phyloP scores from a whole-genome alignment of 768 basidiomycete species.

The Lactifluus hygrophoroides region DNA sequence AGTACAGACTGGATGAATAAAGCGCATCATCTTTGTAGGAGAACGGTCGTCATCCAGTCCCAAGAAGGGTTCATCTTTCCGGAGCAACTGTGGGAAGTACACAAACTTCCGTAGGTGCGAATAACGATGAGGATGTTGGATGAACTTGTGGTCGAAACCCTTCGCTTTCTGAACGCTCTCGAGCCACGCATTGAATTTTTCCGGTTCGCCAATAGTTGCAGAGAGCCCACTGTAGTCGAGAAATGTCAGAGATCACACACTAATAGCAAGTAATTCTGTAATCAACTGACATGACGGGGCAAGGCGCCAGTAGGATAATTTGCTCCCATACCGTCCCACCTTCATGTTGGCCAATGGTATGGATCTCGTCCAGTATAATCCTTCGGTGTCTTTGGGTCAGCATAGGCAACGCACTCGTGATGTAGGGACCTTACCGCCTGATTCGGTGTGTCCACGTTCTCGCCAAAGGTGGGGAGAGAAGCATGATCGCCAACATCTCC shows the following conservation, averaged over 20 bases:
- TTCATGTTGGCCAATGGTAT: constrained; percentile 62
- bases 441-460: constrained; percentile 53
- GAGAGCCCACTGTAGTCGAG: constrained; percentile 46
- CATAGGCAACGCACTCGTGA: too few relatives aligned
- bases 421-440: constrained; percentile 36
- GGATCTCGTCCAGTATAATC: constrained; percentile 63
- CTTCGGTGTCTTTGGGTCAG: constrained; percentile 26
- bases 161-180: constrained; percentile 49
- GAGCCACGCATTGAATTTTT: constrained; percentile 60
- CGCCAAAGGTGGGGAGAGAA: constrained; percentile 59
- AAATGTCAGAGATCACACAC: not conserved
- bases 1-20: constrained; percentile 55
- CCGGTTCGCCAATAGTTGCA: constrained; percentile 60
- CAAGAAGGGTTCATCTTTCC: constrained; percentile 25
- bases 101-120: constrained; percentile 65
- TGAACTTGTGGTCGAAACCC: constrained; percentile 49
- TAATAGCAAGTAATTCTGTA: not conserved
- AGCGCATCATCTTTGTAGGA: constrained; percentile 36
- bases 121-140: constrained; percentile 60
- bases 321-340: constrained; percentile 69
- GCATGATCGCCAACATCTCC: constrained; percentile 59
- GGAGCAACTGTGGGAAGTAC: constrained; percentile 35
- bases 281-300: constrained; percentile 54
- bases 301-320: constrained; percentile 60
- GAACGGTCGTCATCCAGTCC: constrained; percentile 31